phyloP scores from a whole-genome alignment of 805 yeast genomes.

The Candida morakotiae region DNA sequence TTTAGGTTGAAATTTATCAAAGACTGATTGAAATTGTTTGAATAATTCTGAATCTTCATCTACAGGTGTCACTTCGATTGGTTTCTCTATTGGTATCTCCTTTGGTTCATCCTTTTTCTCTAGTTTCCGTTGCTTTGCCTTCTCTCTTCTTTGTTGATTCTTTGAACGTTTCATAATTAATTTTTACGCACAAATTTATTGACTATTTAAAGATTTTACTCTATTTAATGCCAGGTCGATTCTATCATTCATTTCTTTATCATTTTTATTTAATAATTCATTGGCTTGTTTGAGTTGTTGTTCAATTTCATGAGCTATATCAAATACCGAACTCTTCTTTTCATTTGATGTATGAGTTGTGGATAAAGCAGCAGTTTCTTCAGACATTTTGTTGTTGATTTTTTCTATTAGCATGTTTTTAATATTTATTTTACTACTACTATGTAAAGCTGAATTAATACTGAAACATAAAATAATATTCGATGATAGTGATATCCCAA shows the following conservation, averaged over 20 bases:
- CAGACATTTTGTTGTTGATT: slow-evolving; percentile 2
- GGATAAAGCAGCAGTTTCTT: slow-evolving; percentile 19
- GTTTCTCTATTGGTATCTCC: neutral
- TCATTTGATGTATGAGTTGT: slow-evolving; percentile 28
- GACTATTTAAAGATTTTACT: slow-evolving; percentile 6
- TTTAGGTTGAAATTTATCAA: slow-evolving; percentile 12
- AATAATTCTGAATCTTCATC: slow-evolving; percentile 10
- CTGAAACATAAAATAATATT: slow-evolving; percentile 11
- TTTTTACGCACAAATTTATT: neutral
- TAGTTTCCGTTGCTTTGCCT: slow-evolving; percentile 34
- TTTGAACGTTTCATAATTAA: slow-evolving; percentile 36
- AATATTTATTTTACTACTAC: slow-evolving; percentile 1
- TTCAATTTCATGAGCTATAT: slow-evolving; percentile 32
- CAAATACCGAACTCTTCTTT: slow-evolving; percentile 18
- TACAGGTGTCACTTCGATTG: neutral
- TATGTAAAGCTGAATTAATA: neutral
- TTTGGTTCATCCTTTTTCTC: slow-evolving; percentile 7
- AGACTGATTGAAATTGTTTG: slow-evolving; percentile 18
- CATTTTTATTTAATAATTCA: slow-evolving; percentile 21
- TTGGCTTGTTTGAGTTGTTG: slow-evolving; percentile 18
- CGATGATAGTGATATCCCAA: slow-evolving; percentile 15
- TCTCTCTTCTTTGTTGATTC: slow-evolving; percentile 51
- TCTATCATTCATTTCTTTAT: slow-evolving; percentile 22
- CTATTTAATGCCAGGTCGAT: slow-evolving; percentile 21
- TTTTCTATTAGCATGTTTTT: neutral